These are phyloP conservation scores for Candida taoyuanica DNA, from an alignment of 805 yeast genomes.

Conservation along the genomic window DNA sequence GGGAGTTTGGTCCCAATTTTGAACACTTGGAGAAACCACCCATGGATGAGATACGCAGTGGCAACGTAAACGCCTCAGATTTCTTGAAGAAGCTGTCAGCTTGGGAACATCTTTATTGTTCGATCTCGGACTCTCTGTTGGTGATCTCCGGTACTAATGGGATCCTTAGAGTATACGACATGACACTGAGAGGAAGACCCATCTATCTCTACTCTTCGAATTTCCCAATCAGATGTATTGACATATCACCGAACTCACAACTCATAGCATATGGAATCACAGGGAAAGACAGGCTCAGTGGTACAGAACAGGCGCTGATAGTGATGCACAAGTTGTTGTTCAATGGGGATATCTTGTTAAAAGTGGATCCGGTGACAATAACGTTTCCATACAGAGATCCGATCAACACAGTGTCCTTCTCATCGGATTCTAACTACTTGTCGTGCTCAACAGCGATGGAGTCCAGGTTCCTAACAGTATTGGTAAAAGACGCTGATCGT, in stretches of 20 bases:
- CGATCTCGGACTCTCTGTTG: slow-evolving; percentile 50
- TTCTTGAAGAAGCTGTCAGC: slow-evolving; percentile 31
- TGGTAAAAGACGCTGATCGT: slow-evolving; percentile 55
- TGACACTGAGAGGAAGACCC: slow-evolving; percentile 52
- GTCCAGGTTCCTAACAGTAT: slow-evolving; percentile 71
- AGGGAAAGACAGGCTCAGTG: slow-evolving; percentile 65
- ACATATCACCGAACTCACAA: slow-evolving; percentile 59
- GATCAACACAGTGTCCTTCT: slow-evolving; percentile 66
- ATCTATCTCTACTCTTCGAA: slow-evolving; percentile 64
- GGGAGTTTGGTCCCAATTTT: slow-evolving; percentile 57
- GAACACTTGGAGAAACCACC: slow-evolving; percentile 33
- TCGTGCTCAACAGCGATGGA: slow-evolving; percentile 68
- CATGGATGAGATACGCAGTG: slow-evolving; percentile 19
- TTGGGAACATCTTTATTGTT: slow-evolving; percentile 61
- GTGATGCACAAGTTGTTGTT: slow-evolving; percentile 44
- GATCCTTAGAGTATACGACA: slow-evolving; percentile 58
- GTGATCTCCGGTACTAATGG: slow-evolving; percentile 73
- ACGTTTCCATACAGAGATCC: slow-evolving; percentile 88
- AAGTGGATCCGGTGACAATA: slow-evolving; percentile 60
- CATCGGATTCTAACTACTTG: slow-evolving; percentile 63
- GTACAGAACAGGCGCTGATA: slow-evolving; percentile 72
- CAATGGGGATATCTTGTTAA: slow-evolving; percentile 17
- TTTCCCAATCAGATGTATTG: slow-evolving; percentile 76
- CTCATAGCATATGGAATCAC: slow-evolving; percentile 78
- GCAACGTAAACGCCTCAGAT: slow-evolving; percentile 13